Percentiles rank a stretch among this genome's conserved stretches.
Conservation (phyloP, 2,329 filamentous ascomycete species). For the Penicillium sp. region DNA sequence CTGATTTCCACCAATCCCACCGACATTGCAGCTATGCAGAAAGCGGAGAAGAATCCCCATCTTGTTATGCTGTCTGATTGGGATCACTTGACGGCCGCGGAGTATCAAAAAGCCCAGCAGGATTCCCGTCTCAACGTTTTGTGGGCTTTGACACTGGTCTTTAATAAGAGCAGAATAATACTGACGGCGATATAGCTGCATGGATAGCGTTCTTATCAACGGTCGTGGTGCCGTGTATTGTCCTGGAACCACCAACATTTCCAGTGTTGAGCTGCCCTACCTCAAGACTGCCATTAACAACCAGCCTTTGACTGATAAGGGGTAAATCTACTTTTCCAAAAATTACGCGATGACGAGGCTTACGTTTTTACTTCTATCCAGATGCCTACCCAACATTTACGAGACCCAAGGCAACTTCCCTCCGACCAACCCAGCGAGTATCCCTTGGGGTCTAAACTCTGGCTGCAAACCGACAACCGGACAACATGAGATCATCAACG, state of each 20-base stretch:
- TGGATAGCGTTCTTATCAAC: conserved; percentile 58
- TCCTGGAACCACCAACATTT: conserved; percentile 44
- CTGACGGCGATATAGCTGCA: conserved; percentile 46
- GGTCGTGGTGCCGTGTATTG: conserved; percentile 56
- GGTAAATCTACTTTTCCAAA: conserved; percentile 18
- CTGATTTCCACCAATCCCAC: conserved; percentile 44
- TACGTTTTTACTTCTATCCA: background rate
- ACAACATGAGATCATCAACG: conserved; percentile 25
- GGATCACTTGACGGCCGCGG: conserved; percentile 51
- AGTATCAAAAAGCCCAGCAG: conserved; percentile 36
- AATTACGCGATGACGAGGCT: background rate
- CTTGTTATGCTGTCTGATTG: conserved; percentile 55
- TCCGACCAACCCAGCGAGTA: conserved; percentile 15
- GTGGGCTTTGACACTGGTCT: background rate
- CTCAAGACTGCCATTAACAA: conserved; percentile 21
- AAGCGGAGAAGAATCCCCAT: conserved; percentile 47
- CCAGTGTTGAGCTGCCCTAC: conserved; percentile 20
- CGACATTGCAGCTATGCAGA: conserved; percentile 44
- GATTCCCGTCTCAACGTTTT: conserved; percentile 21
- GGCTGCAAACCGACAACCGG: conserved; percentile 23
- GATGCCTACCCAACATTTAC: conserved; percentile 23
- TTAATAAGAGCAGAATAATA: background rate
- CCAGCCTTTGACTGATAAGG: conserved; percentile 29
- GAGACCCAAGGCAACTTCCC: conserved; percentile 24
- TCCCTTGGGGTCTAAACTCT: conserved; percentile 23